Percentiles rank a stretch among this genome's conserved stretches.
phyloP scores from a whole-genome alignment of 768 basidiomycete genomes.

The Mycena sanguinolenta region DNA sequence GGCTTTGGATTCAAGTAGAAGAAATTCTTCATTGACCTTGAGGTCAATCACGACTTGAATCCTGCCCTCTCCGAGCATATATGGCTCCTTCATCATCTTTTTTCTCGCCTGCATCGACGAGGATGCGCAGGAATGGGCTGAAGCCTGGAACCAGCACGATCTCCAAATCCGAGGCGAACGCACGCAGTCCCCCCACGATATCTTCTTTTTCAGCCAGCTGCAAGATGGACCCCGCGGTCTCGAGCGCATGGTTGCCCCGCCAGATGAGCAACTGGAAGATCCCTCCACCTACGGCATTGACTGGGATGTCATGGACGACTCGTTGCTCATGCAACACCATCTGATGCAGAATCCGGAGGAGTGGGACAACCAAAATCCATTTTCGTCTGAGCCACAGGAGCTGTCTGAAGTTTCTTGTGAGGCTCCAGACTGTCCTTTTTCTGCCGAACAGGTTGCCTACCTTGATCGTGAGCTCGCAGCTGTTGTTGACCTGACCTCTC shows the following conservation, averaged over 20 bases:
- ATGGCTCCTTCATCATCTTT: too few relatives aligned
- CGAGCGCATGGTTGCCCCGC: background rate
- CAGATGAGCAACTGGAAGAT: conserved; percentile 4
- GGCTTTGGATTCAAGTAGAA: background rate
- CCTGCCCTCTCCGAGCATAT: background rate
- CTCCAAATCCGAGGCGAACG: too few relatives aligned
- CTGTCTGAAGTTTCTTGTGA: conserved; percentile 12
- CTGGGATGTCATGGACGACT: conserved; percentile 5
- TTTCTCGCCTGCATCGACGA: too few relatives aligned
- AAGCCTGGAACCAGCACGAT: too few relatives aligned
- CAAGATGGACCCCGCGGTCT: conserved; percentile 26
- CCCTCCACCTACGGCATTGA: conserved; percentile 21
- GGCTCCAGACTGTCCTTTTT: background rate
- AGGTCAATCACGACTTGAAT: background rate
- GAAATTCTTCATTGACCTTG: background rate
- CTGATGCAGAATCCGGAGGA: conserved; percentile 13
- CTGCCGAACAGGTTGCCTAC: background rate
- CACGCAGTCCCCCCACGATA: background rate
- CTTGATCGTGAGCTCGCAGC: background rate
- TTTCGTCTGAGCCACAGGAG: background rate
- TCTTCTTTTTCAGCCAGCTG: conserved; percentile 23
- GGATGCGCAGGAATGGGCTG: too few relatives aligned
- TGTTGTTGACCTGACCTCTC: background rate
- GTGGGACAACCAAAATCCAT: conserved; percentile 7
- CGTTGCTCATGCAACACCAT: background rate